Base-by-base conservation (phyloP, 352 stramenopile species). In the Globisporangium rhizosaccharum region DNA sequence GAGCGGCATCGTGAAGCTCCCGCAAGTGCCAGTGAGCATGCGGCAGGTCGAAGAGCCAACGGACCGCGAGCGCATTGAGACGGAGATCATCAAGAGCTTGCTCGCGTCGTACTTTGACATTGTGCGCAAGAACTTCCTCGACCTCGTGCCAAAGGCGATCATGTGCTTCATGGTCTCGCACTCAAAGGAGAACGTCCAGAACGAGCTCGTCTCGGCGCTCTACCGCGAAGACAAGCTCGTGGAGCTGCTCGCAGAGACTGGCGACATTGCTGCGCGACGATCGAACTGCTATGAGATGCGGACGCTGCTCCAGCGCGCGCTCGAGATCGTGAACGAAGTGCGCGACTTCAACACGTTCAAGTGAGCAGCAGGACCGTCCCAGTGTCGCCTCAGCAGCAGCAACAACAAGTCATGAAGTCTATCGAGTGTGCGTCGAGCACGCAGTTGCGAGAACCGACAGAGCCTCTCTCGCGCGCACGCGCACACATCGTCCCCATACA, bases 91-190 rank as follows among this genome's bases (percentile, higher is more conserved):
- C 70, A 99, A 99, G 82, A 98, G 83, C 46, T 57, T 96, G 57
- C 72, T 96, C 17, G 91, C 96, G 46, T 98, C 94, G 1, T 99
- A 99, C 82, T 99, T 99, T 63, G 95, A 97, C 67, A 99, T 99
- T 65, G 97, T 99, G 49, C 82, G 94, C 51, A 98, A 98, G 84
- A 99, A 98, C 73, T 99, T 99, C 72, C 85, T 98, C 66, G 97
- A 99, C 68, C 81, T 99, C 66, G 97, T 99, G 44, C 97, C 97
- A 6, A 99, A 99, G 78, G 96, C 96, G n/a, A 98, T 99, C 68
- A 99, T 99, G 96, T 97, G 94, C 80, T 99, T 99, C 68, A 92
- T 99, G 87, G 87, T 97, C 28, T 87, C 86, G 26, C 67, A 94
- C 69, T 84, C 96, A 39, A 98, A 98, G 71, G 94, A 99, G 66